phyloP scores from a whole-genome alignment of 2,329 filamentous ascomycete genomes.

The Exutisphaerella laricina region DNA sequence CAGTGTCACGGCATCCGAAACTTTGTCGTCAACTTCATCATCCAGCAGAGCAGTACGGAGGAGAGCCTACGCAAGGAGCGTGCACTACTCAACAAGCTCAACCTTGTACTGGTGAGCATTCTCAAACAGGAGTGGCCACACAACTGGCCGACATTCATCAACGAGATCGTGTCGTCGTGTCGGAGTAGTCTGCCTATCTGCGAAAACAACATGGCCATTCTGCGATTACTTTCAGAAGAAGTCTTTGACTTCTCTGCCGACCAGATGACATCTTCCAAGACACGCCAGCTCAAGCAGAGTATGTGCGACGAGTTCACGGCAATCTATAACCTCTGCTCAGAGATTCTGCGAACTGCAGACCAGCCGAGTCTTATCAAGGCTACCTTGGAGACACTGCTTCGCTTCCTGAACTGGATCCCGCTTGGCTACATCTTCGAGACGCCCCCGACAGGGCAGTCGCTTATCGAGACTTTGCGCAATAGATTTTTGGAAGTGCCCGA shows the following conservation, averaged over 20 bases:
- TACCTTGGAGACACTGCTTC: slow-evolving; percentile 90
- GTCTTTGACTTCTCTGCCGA: slow-evolving; percentile 99
- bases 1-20: slow-evolving; percentile 98
- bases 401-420: slow-evolving; percentile 99
- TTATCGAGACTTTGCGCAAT: slow-evolving; percentile 90
- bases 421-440: slow-evolving; percentile 99
- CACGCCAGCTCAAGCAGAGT: slow-evolving; percentile 90
- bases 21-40: slow-evolving; percentile 98
- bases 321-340: slow-evolving; percentile 95
- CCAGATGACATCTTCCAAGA: slow-evolving; percentile 98
- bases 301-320: slow-evolving; percentile 99
- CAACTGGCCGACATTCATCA: slow-evolving; percentile 99
- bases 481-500: slow-evolving; percentile 90
- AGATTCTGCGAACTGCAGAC: slow-evolving; percentile 85
- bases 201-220: slow-evolving; percentile 99
- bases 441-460: slow-evolving; percentile 50
- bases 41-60: slow-evolving; percentile 84
- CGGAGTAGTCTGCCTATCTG: slow-evolving; percentile 94
- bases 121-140: slow-evolving; percentile 99
- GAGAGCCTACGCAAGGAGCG: slow-evolving; percentile 79
- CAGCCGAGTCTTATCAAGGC: slow-evolving; percentile 87
- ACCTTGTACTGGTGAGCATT: slow-evolving; percentile 93
- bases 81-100: slow-evolving; percentile 94
- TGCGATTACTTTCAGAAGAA: slow-evolving; percentile 91
- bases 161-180: slow-evolving; percentile 96